A percentile compares a stretch with the other conserved stretches of the same genome.
These are phyloP conservation scores for Penicillium ucsense DNA, from an alignment of 495 filamentous ascomycete species.

Conservation along the genomic window DNA sequence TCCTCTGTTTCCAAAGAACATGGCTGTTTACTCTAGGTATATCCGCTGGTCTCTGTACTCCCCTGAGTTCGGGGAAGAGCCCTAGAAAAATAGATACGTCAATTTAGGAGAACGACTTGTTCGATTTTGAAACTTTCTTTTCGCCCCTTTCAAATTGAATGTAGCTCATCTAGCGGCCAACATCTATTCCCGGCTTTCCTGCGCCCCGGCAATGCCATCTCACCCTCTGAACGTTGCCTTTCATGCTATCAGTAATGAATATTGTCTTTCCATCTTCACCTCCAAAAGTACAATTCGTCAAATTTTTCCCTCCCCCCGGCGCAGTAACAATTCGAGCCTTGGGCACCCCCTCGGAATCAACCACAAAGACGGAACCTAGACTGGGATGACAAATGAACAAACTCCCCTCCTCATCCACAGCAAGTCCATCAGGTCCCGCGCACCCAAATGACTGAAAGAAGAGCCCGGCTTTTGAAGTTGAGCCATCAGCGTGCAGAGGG, in stretches of 20 bases:
- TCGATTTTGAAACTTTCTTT: too few species aligned
- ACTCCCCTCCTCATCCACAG: conserved; percentile 18
- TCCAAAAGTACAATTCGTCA: conserved; percentile 21
- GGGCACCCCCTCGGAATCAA: conserved; percentile 13
- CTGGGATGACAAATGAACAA: conserved; percentile 20
- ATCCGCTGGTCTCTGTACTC: too few species aligned
- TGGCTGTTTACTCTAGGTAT: too few species aligned
- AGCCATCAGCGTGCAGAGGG: conserved; percentile 19
- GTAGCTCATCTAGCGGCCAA: too few species aligned
- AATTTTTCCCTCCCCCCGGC: conserved; percentile 9
- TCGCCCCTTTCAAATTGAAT: too few species aligned
- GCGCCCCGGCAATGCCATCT: conserved; percentile 14
- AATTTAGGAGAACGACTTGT: too few species aligned
- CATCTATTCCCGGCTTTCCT: background rate
- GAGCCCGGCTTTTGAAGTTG: conserved; percentile 14
- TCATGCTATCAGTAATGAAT: conserved; percentile 20
- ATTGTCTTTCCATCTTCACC: conserved; percentile 13
- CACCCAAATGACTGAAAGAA: conserved; percentile 20
- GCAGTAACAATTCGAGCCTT: conserved; percentile 15
- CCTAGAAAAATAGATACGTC: too few species aligned
- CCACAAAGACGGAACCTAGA: conserved; percentile 17
- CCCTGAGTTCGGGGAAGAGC: too few species aligned
- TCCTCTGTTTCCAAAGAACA: too few species aligned
- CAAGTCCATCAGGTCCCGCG: conserved; percentile 18
- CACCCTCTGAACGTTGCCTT: conserved; percentile 12